Percentiles rank a stretch among this genome's conserved stretches.
These are phyloP conservation scores for Aspergillus awamori DNA, from an alignment of 2,329 filamentous ascomycete species.

Conservation along the genomic window DNA sequence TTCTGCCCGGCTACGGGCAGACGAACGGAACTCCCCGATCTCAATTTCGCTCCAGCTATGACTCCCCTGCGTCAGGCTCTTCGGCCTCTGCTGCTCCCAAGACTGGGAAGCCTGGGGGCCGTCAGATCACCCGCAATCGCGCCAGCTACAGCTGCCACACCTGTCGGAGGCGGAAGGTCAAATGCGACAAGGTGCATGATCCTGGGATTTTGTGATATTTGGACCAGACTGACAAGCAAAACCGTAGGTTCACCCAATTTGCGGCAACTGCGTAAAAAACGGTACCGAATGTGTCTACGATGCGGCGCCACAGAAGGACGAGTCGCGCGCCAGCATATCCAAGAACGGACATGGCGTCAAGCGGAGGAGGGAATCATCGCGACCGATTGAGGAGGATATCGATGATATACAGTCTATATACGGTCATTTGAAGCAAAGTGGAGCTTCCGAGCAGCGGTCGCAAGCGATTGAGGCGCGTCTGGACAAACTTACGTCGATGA, in stretches of 20 bases:
- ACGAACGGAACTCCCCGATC: constrained; percentile 8
- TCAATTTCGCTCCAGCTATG: constrained; percentile 12
- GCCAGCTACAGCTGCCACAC: constrained; percentile 52
- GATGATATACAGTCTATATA: constrained; percentile 39
- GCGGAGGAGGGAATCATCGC: constrained; percentile 36
- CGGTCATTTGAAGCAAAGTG: constrained; percentile 31
- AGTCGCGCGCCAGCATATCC: constrained; percentile 14
- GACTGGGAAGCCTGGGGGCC: constrained; percentile 31
- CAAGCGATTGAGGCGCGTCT: constrained; percentile 48
- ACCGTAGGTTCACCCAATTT: constrained; percentile 47
- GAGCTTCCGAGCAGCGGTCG: constrained; percentile 32
- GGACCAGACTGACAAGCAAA: neutral
- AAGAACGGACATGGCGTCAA: constrained; percentile 37
- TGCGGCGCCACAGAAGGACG: constrained; percentile 32
- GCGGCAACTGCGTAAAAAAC: constrained; percentile 50
- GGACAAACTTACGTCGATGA: constrained; percentile 49
- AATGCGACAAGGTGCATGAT: constrained; percentile 46
- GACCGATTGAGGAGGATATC: constrained; percentile 33
- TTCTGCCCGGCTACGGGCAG: constrained; percentile 17
- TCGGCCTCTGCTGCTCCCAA: constrained; percentile 9
- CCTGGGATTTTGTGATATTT: neutral
- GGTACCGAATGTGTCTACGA: constrained; percentile 48
- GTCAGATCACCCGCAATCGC: constrained; percentile 52
- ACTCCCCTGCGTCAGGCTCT: constrained; percentile 10
- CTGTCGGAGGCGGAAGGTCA: constrained; percentile 51